These are phyloP conservation scores for Cicer judaicum DNA, from an alignment of 306 rosid genomes.

Conservation along the genomic window DNA sequence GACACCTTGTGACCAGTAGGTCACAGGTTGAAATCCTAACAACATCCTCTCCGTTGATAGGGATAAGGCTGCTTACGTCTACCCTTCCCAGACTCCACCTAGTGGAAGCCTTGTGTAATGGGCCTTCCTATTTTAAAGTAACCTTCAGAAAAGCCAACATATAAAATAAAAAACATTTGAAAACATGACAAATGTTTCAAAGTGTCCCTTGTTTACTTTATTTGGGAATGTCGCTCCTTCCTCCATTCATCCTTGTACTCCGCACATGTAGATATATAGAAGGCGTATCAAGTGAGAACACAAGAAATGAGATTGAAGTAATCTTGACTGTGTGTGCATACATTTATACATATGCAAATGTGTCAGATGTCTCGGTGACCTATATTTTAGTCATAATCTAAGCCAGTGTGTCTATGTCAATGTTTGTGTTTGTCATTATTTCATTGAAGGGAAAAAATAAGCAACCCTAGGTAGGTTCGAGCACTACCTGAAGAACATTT, in stretches of 20 bases:
- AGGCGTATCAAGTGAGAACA: too few relatives aligned
- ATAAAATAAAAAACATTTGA: too few relatives aligned
- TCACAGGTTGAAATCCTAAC: too few relatives aligned
- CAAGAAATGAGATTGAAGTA: background rate
- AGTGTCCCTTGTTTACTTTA: background rate
- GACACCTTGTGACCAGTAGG: too few relatives aligned
- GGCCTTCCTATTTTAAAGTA: too few relatives aligned
- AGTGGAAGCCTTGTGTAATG: too few relatives aligned
- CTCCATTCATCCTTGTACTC: background rate
- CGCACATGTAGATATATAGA: background rate
- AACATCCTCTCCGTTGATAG: too few relatives aligned
- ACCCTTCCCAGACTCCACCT: too few relatives aligned
- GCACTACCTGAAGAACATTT: background rate
- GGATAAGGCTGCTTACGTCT: too few relatives aligned
- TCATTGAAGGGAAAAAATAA: background rate
- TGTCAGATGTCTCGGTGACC: background rate
- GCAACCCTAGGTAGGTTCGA: constrained; percentile 3
- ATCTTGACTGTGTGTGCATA: background rate
- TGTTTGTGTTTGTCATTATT: background rate
- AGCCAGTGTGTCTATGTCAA: background rate
- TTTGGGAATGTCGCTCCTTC: background rate
- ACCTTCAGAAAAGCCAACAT: too few relatives aligned
- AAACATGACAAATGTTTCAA: background rate
- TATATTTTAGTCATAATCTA: background rate
- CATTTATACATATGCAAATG: background rate